These are phyloP conservation scores for Epichloe aotearoae DNA, from an alignment of 2,329 filamentous ascomycete species.

Conservation along the genomic window DNA sequence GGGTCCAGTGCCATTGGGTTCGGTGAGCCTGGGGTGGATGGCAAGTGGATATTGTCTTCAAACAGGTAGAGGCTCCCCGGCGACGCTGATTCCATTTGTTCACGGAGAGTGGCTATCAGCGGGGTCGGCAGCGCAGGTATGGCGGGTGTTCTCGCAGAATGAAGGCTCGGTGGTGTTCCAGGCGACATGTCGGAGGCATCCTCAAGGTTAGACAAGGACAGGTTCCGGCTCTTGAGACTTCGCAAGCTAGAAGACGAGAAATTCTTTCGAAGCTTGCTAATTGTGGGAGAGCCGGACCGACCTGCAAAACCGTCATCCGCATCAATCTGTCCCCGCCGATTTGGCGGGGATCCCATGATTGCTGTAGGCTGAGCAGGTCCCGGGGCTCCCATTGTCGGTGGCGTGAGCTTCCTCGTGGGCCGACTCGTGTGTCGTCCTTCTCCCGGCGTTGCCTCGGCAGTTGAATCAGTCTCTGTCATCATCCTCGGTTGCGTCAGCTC, in stretches of 20 bases:
- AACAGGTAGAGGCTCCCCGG: conserved; percentile 68
- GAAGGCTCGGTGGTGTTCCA: conserved; percentile 58
- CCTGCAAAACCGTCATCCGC: conserved; percentile 24
- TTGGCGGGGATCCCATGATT: conserved; percentile 18
- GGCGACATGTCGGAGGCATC: conserved; percentile 56
- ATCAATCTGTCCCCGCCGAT: conserved; percentile 20
- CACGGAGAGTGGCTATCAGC: conserved; percentile 47
- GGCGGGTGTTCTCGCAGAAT: conserved; percentile 40
- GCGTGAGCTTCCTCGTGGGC: conserved; percentile 1
- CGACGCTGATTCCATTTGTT: conserved; percentile 41
- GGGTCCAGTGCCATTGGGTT: conserved; percentile 48
- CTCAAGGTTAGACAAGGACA: conserved; percentile 51
- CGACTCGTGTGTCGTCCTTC: conserved; percentile 5
- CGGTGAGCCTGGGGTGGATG: conserved; percentile 48
- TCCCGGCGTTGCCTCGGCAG: conserved; percentile 3
- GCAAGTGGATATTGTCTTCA: conserved; percentile 67
- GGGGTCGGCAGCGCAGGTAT: conserved; percentile 57
- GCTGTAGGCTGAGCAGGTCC: conserved; percentile 5
- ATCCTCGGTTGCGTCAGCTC: not conserved
- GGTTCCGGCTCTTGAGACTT: conserved; percentile 60
- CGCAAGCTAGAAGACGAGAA: conserved; percentile 58
- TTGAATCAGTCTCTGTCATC: conserved; percentile 6
- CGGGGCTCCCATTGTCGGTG: conserved; percentile 3
- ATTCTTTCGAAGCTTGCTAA: conserved; percentile 45
- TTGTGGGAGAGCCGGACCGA: conserved; percentile 40